Base-by-base conservation (phyloP, 768 basidiomycete genomes). In the Gautieria morchelliformis region DNA sequence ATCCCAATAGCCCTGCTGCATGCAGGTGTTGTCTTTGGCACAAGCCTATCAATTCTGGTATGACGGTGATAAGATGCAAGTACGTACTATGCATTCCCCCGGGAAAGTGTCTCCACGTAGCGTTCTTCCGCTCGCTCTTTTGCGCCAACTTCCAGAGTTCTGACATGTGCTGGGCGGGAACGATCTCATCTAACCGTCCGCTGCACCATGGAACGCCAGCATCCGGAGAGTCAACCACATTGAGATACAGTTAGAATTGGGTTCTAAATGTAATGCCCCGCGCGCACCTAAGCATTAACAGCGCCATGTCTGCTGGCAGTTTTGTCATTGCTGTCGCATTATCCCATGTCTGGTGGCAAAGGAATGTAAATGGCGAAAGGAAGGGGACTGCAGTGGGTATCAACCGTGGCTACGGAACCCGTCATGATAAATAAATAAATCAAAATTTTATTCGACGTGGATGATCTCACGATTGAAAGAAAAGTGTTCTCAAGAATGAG, bases 401-500 rank as follows among this genome's bases (percentile, higher is more conserved):
- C 15, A 95, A 80, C 52, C 76, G 78, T 5, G 86, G 86, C 67
- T 68, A 58, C 12, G 17, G 8, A 27, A 19, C 7, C 35, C 14
- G 37, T 52, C 35, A 17, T 1, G 30, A 22, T 1, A 12, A 17
- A 9, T 17, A 24, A 17, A 4, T 5, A 19, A 49, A 5, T 2
- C 8, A 22, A 22, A 4, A 35, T 30, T 10, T 30, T 12, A 7
- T 27, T 19, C 24, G 48, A 37, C 17, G 11, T 4, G 1, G 51
- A 33, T 33, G 19, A 41, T 59, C 66, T 32, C 47, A 65, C 65
- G 30, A 97, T 78, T 42, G 87, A 91, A 35, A 87, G 81, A 69
- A 96, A 96, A 0, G 94, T 95, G 68, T 96, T 98, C 73, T 97
- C 94, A 58, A 97, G 76, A 56, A 97, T 80, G 15, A 96, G 75